Evolutionary conservation across 371 early-diverging fungal species (phyloP), one percentile per base, ranked within the genome.

Genomic region (Mortierella sp.): DNA sequence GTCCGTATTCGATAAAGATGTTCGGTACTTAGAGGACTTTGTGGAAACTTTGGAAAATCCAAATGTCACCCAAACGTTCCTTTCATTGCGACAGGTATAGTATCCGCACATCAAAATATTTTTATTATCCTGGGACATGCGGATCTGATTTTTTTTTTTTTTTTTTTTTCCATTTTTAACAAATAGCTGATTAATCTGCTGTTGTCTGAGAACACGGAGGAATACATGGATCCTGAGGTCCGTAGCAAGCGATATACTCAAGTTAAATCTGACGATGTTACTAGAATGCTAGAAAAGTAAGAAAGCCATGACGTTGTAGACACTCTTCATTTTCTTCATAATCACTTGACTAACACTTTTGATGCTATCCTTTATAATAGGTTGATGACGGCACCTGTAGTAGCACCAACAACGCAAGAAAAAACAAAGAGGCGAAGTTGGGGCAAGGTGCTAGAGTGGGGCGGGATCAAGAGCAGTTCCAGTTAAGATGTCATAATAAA

Each of bases 231-330:
- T 3, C 87, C 92, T 13, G 85, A 83, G 58, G 72, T 90, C 7
- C 85, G 91, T 56, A 88, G 84, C 64, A 85, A 85, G 40, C 87
- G 88, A 69, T 96, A 93, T 76, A 70, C 86, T 26, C 84, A 90
- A 55, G 80, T 95, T 28, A 85, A 89, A 74, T 76, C 89, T 0
- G 83, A 85, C 12, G 91, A 93, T 73, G 89, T 93, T 23, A 87
- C 90, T 19, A 82, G 83, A 26, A 72, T 96, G 59, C 85, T 96
- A 58, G 96, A 95, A 87, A 96, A 95, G 96, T 95, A 88, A 79
- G 89, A 37, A 37, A 23, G n/a, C n/a, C n/a, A n/a, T n/a, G n/a
- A n/a, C n/a, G n/a, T n/a, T n/a, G n/a, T n/a, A n/a, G n/a, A n/a
- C n/a, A n/a, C n/a, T n/a, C n/a, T n/a, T n/a, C n/a, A n/a, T n/a